Percentiles rank a stretch among this genome's conserved stretches.
These are phyloP conservation scores for Helianthus annuus DNA, from an alignment of 129 eudicot genomes.

Conservation along the genomic window HanXRQr2.0-SUNRISE NC_035442.2:19790465-19790964, in stretches of 20 bases:
- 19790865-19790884: constrained; percentile 40
- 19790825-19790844: constrained; percentile 14
- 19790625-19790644: constrained; percentile 21
- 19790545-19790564: constrained; percentile 20
- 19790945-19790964: constrained; percentile 39
- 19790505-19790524: no score
- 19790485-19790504: no score
- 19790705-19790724: background rate
- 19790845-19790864: constrained; percentile 49
- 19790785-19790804: constrained; percentile 13
- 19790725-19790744: no score
- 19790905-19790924: constrained; percentile 33
- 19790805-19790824: background rate
- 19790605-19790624: constrained; percentile 24
- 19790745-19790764: no score
- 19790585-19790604: constrained; percentile 33
- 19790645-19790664: constrained; percentile 20
- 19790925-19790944: constrained; percentile 34
- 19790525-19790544: constrained; percentile 19
- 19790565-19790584: constrained; percentile 19
- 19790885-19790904: constrained; percentile 36
- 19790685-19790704: background rate
- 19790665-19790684: constrained; percentile 11
- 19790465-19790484: no score
- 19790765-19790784: constrained; percentile 5